A percentile compares a stretch with the other conserved stretches of the same genome.
Conservation (phyloP, 306 rosid species). For the Quercus aquifolioides region DNA sequence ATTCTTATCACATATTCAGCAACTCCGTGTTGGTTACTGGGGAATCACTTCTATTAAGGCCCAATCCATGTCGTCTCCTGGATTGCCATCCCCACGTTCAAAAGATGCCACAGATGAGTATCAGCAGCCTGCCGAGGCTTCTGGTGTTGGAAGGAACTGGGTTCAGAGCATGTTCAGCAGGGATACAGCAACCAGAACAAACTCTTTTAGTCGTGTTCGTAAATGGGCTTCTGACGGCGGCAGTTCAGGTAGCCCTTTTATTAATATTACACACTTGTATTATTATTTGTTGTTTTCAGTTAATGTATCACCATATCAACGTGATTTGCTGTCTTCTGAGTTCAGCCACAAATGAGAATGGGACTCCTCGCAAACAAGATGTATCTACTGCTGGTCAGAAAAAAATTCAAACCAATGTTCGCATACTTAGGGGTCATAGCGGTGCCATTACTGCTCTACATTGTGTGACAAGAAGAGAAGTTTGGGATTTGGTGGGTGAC, state of each 20-base stretch:
- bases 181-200: constrained; percentile 64
- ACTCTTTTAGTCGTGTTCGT: constrained; percentile 81
- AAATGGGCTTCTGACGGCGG: constrained; percentile 86
- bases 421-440: constrained; percentile 90
- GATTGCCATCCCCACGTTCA: constrained; percentile 79
- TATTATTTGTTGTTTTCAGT: constrained; percentile 8
- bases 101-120: constrained; percentile 65
- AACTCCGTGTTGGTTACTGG: constrained; percentile 80
- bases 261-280: constrained; percentile 11
- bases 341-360: constrained; percentile 67
- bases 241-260: constrained; percentile 41
- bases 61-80: constrained; percentile 64
- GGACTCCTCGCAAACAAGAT: constrained; percentile 74
- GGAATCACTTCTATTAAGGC: constrained; percentile 65
- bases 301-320: constrained; percentile 3
- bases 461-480: constrained; percentile 96
- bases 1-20: constrained; percentile 81
- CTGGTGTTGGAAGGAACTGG: constrained; percentile 94
- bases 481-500: constrained; percentile 99
- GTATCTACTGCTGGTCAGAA: constrained; percentile 67
- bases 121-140: constrained; percentile 90
- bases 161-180: constrained; percentile 98
- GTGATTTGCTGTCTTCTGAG: constrained; percentile 6
- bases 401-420: constrained; percentile 91
- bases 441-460: constrained; percentile 95